phyloP scores from a whole-genome alignment of 352 stramenopile species.

The Phytopythium kandeliae region DNA sequence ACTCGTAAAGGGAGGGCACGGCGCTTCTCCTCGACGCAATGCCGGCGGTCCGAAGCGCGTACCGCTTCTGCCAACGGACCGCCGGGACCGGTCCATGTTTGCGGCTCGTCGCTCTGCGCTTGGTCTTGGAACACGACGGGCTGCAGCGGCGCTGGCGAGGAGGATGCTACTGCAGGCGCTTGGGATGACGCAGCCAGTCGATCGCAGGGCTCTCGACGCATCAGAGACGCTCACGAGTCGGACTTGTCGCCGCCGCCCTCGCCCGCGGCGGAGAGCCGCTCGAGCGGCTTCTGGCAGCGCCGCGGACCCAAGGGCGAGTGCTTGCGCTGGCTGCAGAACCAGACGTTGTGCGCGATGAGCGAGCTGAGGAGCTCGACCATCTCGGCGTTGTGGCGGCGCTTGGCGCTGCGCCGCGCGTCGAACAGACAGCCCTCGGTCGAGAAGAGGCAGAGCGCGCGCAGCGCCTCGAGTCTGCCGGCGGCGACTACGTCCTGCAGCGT shows the following conservation, averaged over 20 bases:
- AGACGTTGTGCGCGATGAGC: constrained; percentile 16
- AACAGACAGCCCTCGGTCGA: constrained; percentile 26
- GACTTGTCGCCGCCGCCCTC: not conserved
- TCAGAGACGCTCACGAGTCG: not conserved
- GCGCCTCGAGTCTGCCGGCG: constrained; percentile 14
- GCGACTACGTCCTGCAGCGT: constrained; percentile 24
- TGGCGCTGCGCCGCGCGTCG: constrained; percentile 18
- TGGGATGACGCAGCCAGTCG: too few species aligned
- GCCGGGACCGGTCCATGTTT: too few species aligned
- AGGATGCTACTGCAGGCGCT: too few species aligned
- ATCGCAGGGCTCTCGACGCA: not conserved
- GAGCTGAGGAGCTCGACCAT: constrained; percentile 15
- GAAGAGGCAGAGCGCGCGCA: constrained; percentile 23
- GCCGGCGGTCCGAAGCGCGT: too few species aligned
- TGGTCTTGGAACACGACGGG: too few species aligned
- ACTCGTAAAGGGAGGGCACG: too few species aligned
- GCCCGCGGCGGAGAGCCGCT: not conserved
- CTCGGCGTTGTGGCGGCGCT: constrained; percentile 12
- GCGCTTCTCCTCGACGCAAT: too few species aligned
- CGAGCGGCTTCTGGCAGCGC: constrained; percentile 16
- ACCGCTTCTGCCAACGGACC: too few species aligned
- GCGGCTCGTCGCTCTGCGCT: too few species aligned
- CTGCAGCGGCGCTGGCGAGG: too few species aligned
- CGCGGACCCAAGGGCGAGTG: constrained; percentile 16
- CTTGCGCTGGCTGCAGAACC: constrained; percentile 17